These are phyloP conservation scores for Apophysomyces ossiformis DNA, from an alignment of 371 early-diverging fungal species.

Conservation along the genomic window DNA sequence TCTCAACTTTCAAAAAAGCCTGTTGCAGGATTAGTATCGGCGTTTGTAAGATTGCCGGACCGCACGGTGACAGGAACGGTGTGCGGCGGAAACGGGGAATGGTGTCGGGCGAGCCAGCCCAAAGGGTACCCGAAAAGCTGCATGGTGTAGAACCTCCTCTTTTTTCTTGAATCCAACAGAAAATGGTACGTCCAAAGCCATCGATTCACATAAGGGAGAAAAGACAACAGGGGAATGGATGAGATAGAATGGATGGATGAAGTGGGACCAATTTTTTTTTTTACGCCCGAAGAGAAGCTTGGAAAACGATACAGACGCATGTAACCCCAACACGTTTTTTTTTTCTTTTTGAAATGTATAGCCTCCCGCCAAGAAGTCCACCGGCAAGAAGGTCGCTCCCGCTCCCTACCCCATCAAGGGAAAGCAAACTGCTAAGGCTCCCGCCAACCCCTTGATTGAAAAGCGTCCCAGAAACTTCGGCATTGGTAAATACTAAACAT, in stretches of 20 bases:
- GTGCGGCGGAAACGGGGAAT: not conserved
- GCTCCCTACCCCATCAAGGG: conserved; percentile 82
- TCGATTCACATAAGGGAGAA: not conserved
- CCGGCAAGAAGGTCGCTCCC: conserved; percentile 92
- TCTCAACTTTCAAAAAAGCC: no score
- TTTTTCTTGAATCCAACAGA: conserved; percentile 15
- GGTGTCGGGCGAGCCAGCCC: not conserved
- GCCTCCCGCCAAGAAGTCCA: conserved; percentile 61
- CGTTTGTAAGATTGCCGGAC: not conserved
- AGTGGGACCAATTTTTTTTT: conserved; percentile 2
- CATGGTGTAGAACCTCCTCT: conserved; percentile 9
- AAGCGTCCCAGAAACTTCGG: conserved; percentile 92
- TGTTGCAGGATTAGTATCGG: no score
- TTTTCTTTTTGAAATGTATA: conserved; percentile 9
- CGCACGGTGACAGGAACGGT: not conserved
- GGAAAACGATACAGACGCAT: not conserved
- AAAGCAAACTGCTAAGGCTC: conserved; percentile 72
- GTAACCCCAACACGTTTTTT: not conserved
- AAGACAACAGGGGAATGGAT: conserved; percentile 7
- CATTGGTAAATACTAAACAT: conserved; percentile 66
- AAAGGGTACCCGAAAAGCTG: not conserved
- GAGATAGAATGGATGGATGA: conserved; percentile 22
- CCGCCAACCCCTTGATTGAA: conserved; percentile 91
- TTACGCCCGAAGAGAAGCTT: no score
- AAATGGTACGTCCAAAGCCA: conserved; percentile 3